Evolutionary conservation across 441 rosid genomes (phyloP).

Genomic region (Theobroma grandiflorum): DNA sequence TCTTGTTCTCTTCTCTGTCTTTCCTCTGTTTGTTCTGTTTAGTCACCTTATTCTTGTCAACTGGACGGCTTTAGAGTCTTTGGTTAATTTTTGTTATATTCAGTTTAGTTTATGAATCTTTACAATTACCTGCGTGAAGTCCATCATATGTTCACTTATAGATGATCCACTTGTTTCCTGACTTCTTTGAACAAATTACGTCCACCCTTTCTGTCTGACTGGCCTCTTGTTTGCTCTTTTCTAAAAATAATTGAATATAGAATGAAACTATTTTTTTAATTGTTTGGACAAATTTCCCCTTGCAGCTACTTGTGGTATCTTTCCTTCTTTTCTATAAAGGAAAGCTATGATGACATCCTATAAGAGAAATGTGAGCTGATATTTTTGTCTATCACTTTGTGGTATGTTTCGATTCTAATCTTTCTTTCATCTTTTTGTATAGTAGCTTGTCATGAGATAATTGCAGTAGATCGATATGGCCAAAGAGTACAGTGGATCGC

Average conservation of each 20-base stretch:
- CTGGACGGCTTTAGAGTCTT: neutral
- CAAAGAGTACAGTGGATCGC: slow-evolving; percentile 70
- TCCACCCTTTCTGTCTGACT: slow-evolving; percentile 4
- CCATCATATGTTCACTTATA: neutral
- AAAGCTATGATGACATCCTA: neutral
- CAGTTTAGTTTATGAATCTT: slow-evolving; percentile 8
- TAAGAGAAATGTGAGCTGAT: neutral
- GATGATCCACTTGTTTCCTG: neutral
- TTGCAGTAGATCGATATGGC: slow-evolving; percentile 46
- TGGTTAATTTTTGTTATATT: neutral
- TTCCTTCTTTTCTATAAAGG: neutral
- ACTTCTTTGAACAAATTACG: neutral
- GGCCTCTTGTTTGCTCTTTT: neutral
- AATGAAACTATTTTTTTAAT: neutral
- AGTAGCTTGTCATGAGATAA: slow-evolving; percentile 12
- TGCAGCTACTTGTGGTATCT: neutral
- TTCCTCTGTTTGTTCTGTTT: slow-evolving; percentile 5
- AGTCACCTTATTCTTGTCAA: slow-evolving; percentile 10
- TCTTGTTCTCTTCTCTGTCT: neutral
- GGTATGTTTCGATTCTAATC: slow-evolving; percentile 9
- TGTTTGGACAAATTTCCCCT: neutral
- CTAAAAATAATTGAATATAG: neutral
- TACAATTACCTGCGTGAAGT: neutral
- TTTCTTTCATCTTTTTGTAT: neutral
- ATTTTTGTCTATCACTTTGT: neutral